A percentile compares a stretch with the other conserved stretches of the same genome.
Conservation (phyloP, 1,284 basidiomycete genomes). For the Ustilago sp. region DNA sequence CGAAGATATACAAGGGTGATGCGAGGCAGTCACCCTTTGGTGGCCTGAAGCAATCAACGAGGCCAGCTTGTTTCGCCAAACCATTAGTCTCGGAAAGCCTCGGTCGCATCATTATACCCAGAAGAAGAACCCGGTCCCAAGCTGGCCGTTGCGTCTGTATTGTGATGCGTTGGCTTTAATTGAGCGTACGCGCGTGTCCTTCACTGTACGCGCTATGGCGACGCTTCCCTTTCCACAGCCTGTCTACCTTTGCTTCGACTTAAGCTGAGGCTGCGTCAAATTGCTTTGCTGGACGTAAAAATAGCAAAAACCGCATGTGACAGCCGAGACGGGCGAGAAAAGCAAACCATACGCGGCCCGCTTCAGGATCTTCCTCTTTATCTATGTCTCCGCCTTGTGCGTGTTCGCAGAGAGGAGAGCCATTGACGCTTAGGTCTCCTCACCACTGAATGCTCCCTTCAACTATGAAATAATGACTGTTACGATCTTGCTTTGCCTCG, state of each 20-base stretch:
- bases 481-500: background rate
- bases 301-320: conserved; percentile 1
- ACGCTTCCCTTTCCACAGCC: background rate
- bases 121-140: background rate
- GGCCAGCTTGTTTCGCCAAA: conserved; percentile 11
- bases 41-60: background rate
- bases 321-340: conserved; percentile 4
- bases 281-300: background rate
- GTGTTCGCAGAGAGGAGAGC: background rate
- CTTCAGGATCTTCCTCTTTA: background rate
- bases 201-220: background rate
- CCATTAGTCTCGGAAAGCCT: conserved; percentile 8
- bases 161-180: background rate
- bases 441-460: background rate
- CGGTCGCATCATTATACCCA: conserved; percentile 9
- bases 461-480: background rate
- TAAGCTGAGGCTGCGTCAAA: too few species aligned
- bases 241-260: background rate
- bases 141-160: too few species aligned
- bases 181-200: background rate
- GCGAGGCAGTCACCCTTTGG: background rate
- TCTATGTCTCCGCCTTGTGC: background rate
- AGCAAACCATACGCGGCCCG: background rate
- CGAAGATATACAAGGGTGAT: background rate
- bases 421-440: background rate